Base-by-base conservation (phyloP, 768 basidiomycete genomes). In the Lanmaoa rubissima region DNA sequence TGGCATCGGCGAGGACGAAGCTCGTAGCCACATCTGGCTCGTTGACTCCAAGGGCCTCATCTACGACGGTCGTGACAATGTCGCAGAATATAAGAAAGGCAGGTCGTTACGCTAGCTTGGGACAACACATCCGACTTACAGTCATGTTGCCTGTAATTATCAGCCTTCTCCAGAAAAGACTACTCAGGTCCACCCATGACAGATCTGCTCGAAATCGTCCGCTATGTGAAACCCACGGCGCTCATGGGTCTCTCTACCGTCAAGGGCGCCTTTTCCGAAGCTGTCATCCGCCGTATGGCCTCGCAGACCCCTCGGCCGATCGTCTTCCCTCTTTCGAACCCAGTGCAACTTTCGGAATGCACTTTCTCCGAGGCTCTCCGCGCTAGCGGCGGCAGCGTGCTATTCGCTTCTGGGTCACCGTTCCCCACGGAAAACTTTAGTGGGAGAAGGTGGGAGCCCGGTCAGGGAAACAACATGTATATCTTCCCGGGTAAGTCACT, bases 391-490 rank as follows among this genome's bases (percentile, higher is more conserved):
- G 94, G 94, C 31, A 75, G 71, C 41, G 89, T 88, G 17, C 82
- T 97, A 54, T 97, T 94, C 67, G 94, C 95, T 0, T 87, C 85
- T 40, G 94, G 94, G 4, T 90, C 88, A 34, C 94, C 94, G 4
- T 97, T 94, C 82, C 80, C 83, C 14, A 77, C 80, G 45, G 78
- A 86, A 60, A 64, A 73, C 54, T 87, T 78, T 73, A 71, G 78
- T 36, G 85, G 84, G 32, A 76, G 74, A 51, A 78, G 61, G 35
- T 75, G 87, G 61, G 85, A 87, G 61, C 86, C 94, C 2, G 91
- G 92, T 24, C 95, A 97, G 74, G 94, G 94, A 28, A 97, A 96
- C 71, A 98, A 96, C 73, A 94, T 94, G 91, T 90, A 89, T 70
- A 88, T 89, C 65, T 87, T 87, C 78, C 85, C 85, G 48, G 82